Evolutionary conservation across 164 flowering plant species (phyloP), one percentile per base, ranked within the genome.

Genomic region (Aristolochia fimbriata): DNA sequence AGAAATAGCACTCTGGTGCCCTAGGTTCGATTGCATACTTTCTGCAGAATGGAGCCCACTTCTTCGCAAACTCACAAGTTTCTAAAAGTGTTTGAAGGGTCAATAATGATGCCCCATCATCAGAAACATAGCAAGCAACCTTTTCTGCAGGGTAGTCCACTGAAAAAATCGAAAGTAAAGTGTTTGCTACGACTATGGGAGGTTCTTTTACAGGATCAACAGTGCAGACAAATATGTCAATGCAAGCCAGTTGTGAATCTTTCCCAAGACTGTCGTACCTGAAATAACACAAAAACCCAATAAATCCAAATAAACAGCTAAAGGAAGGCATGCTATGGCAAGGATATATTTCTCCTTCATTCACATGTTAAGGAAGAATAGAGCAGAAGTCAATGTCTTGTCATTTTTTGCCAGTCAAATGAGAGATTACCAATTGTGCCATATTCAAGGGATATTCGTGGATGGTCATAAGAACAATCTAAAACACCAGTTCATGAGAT

Each of bases 81-180:
- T 54, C 60, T 33, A 48, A 56, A 24, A 67, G 70, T 31, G 61
- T 61, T 61, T 67, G 61, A 49, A 55, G 65, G 15, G 50, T 61
- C 61, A 61, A n/a, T 21, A 61, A 33, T 22, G 71, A 45, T 11
- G 71, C 62, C 37, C 71, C 67, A 59, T 68, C 67, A 59, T 68
- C 67, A 58, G 71, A 68, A 47, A 69, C 68, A 60, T 64, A 69
- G 31, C 68, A 69, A 49, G 68, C 60, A 59, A 69, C 58, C 20
- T 69, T 69, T 8, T 69, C 64, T 22, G 58, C 57, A 1, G 72
- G 71, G 60, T 68, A 68, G 24, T 67, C 70, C 41, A 67, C 70
- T 33, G 70, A 56, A 62, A 67, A 65, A n/a, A 68, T 58, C 43
- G 71, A 68, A 27, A 68, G 62, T 20, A 68, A 20, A 43, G 58